A percentile compares a stretch with the other conserved stretches of the same genome.
Evolutionary conservation across 1,139 yeast species (phyloP).

Genomic region (Diutina catenulata): DNA sequence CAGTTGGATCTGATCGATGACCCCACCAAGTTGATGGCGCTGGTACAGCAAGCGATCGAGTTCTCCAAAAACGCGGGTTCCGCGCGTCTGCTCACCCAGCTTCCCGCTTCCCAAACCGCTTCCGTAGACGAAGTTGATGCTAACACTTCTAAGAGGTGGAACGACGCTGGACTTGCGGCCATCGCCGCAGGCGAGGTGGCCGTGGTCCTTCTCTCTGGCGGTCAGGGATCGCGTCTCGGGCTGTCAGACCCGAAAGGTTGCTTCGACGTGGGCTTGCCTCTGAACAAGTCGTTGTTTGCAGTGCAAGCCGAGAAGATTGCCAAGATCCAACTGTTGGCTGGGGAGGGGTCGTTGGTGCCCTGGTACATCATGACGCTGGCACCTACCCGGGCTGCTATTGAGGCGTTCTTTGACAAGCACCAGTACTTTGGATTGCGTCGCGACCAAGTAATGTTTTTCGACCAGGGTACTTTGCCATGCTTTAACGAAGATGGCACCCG

Average conservation of each 20-base stretch:
- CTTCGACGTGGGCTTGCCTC: constrained; percentile 76
- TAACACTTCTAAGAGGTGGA: constrained; percentile 32
- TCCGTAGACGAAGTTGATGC: constrained; percentile 29
- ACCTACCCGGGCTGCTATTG: constrained; percentile 79
- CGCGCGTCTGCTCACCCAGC: constrained; percentile 32
- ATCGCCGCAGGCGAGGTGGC: constrained; percentile 69
- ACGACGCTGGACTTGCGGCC: constrained; percentile 50
- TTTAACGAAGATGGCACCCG: constrained; percentile 59
- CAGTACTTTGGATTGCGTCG: constrained; percentile 57
- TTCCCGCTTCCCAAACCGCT: constrained; percentile 38
- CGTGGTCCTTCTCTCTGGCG: constrained; percentile 91
- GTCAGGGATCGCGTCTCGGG: constrained; percentile 94
- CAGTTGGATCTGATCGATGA: constrained; percentile 32
- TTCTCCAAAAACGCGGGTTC: constrained; percentile 21
- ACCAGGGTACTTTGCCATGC: constrained; percentile 95
- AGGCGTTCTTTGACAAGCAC: constrained; percentile 49
- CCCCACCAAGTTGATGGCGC: constrained; percentile 27
- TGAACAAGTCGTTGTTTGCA: constrained; percentile 75
- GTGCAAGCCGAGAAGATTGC: constrained; percentile 82
- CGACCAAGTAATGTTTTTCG: constrained; percentile 62
- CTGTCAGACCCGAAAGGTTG: constrained; percentile 90
- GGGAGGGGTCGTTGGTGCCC: constrained; percentile 30
- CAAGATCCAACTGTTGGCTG: constrained; percentile 50
- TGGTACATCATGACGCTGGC: constrained; percentile 96
- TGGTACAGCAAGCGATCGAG: constrained; percentile 38